Base-by-base conservation (phyloP, 2,329 filamentous ascomycete species). In the Ophiostoma ips region DNA sequence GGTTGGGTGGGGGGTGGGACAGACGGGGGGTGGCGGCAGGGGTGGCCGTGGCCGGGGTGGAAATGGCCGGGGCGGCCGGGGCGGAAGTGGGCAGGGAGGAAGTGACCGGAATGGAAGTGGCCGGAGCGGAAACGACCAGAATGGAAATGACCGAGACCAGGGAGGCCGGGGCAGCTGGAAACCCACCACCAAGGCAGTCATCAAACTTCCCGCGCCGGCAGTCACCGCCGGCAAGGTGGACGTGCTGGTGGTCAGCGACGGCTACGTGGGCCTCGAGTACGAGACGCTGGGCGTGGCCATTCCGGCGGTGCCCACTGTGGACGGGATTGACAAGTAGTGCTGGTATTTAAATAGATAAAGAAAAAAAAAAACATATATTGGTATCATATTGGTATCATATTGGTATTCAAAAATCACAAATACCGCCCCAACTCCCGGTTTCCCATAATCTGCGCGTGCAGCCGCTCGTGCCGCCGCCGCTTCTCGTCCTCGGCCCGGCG, bases 181-280 rank as follows among this genome's bases (percentile, higher is more conserved):
- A 52, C 71, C 77, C 0, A 72, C 68, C 12, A 74, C 77, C 1
- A 76, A 68, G 60, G 69, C 78, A 6, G 68, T 66, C 19, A 71
- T 89, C 21, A 80, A 76, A 59, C 61, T 89, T 21, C 81, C 82
- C 1, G 67, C 73, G 50, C 58, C 63, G 9, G 61, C 58, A 3
- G 66, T 64, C 4, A 67, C 70, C 55, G 72, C 68, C 13, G 77
- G 79, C 58, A 83, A 75, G 62, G 65, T 94, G 10, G 83, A 87
- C 60, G 75, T 95, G 3, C 63, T 76, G 54, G 79, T 95, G 2
- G 70, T 92, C 16, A 96, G 90, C 64, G 92, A 96, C 71, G 81
- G 80, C 15, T 96, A 96, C 65, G 70, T 87, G 33, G 87, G 84
- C 0, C 78, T 96, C 72, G 70, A 76, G 61, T 70, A 77, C 53